Evolutionary conservation across 768 basidiomycete species (phyloP), one percentile per base, ranked within the genome.

Genomic region (Russula lepida): DNA sequence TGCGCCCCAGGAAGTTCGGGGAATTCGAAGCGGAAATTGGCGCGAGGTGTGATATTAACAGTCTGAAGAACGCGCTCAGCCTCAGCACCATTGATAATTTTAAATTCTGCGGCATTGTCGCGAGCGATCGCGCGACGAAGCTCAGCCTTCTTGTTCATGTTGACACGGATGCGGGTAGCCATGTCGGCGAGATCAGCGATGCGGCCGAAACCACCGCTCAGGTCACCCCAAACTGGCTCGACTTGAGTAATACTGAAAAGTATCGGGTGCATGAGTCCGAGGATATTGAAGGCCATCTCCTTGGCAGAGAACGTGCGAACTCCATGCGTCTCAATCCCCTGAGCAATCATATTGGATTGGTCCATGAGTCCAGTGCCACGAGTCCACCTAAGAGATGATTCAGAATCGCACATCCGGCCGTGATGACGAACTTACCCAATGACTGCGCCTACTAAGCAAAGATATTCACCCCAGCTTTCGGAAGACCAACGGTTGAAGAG

Each of bases 241-340:
- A 98, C 95, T 73, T 99, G 97, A 12, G 95, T 97, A 70, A 99
- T 95, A 74, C 95, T 97, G 84, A 98, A 98, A 56, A 99, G 82
- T 6, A 98, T 84, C 47, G 97, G 97, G 71, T 99, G 97, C 95
- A 99, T 98, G 53, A 99, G 81, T 62, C 97, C 95, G 57, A 99
- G 87, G 69, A 99, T 93, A 75, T 99, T 99, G 84, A 99, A 99
- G 0, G 97, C 95, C 97, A 98, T 99, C 76, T 99, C 97, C 78
- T 98, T 98, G 30, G 97, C 89, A 0, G 95, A 98, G 84, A 98
- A 99, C 1, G 97, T 99, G 66, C 97, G 85, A 60, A 97, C 92
- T 63, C 97, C 97, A 64, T 88, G 82, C 60, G 85, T 81, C 76
- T 99, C 97, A 46, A 99, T 81, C 56, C 93, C 92, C 60, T 95